Conservation (phyloP, 2,329 filamentous ascomycete genomes). For the Sclerotinia borealis region DNA sequence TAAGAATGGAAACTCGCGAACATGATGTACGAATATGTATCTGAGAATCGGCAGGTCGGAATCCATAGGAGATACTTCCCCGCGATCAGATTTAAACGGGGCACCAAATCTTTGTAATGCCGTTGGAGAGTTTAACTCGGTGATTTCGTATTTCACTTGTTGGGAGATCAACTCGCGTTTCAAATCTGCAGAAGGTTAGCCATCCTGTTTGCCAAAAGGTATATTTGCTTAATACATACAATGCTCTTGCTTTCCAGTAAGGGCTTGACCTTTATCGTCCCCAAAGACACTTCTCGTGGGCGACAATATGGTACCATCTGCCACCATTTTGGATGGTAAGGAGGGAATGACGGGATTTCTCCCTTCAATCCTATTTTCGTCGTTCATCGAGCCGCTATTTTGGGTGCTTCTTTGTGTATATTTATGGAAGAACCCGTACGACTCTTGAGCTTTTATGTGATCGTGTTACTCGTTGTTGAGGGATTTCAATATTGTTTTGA, state of each 20-base stretch:
- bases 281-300: slow-evolving; percentile 4
- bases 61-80: slow-evolving; percentile 87
- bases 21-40: slow-evolving; percentile 97
- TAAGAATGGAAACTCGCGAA: slow-evolving; percentile 95
- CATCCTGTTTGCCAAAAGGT: not conserved
- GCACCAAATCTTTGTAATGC: slow-evolving; percentile 92
- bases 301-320: slow-evolving; percentile 18
- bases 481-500: not conserved
- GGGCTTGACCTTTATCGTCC: slow-evolving; percentile 23
- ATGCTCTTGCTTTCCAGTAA: slow-evolving; percentile 97
- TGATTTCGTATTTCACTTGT: slow-evolving; percentile 86
- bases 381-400: not conserved
- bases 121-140: slow-evolving; percentile 88
- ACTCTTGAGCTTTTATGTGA: not conserved
- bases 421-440: not conserved
- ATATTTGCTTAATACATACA: slow-evolving; percentile 52
- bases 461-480: not conserved
- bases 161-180: slow-evolving; percentile 90
- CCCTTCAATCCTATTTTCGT: slow-evolving; percentile 1
- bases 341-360: not conserved
- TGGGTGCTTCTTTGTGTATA: not conserved
- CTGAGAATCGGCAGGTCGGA: slow-evolving; percentile 89
- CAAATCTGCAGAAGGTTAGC: slow-evolving; percentile 55
- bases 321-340: slow-evolving; percentile 11
- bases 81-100: slow-evolving; percentile 86